phyloP scores from a whole-genome alignment of 176 grass and related monocot genomes.

The Eleusine coracana region DNA sequence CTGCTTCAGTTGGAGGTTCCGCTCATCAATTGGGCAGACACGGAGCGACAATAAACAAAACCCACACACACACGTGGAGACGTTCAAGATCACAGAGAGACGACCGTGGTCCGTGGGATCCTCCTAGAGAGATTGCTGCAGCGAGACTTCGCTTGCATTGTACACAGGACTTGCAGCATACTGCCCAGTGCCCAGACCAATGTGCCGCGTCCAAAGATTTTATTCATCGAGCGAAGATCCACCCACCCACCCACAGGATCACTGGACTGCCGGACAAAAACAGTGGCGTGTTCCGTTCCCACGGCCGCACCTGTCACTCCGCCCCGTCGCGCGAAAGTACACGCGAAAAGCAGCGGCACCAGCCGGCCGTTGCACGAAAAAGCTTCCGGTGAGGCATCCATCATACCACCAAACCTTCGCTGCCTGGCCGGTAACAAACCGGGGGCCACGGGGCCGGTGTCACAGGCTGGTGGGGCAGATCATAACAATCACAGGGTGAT shows the following conservation, averaged over 20 bases:
- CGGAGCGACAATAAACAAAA: background rate
- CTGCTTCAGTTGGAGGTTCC: background rate
- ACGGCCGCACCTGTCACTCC: background rate
- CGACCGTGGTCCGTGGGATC: too few species aligned
- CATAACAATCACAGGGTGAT: background rate
- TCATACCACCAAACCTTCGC: background rate
- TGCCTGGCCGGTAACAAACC: background rate
- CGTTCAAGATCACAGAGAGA: too few species aligned
- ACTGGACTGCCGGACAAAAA: background rate
- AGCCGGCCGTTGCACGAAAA: constrained; percentile 26
- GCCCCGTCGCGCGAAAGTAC: background rate
- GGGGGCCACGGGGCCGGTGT: background rate
- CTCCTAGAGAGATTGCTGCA: too few species aligned
- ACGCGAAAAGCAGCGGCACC: background rate
- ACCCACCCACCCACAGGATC: background rate
- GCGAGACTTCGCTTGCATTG: too few species aligned
- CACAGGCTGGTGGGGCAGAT: background rate
- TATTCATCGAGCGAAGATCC: too few species aligned
- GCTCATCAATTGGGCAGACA: background rate
- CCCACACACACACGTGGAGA: background rate
- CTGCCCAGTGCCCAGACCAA: too few species aligned
- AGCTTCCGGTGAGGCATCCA: background rate
- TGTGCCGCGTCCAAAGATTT: too few species aligned
- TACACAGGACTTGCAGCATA: too few species aligned
- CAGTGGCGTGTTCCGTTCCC: background rate